A percentile compares a stretch with the other conserved stretches of the same genome.
phyloP scores from a whole-genome alignment of 208 protist species.

The Leishmania braziliensis region DNA sequence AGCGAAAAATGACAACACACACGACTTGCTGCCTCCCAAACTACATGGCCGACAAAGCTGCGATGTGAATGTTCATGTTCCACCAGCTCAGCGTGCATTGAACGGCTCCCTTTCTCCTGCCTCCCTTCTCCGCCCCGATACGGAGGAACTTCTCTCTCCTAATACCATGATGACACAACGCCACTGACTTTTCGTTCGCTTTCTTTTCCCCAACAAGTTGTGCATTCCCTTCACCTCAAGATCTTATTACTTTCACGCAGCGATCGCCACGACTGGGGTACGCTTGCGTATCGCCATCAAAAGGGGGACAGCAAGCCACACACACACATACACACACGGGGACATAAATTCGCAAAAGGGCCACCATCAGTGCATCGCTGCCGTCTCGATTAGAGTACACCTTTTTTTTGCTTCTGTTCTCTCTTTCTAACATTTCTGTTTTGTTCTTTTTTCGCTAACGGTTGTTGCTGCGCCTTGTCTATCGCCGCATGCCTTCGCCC shows the following conservation, averaged over 20 bases:
- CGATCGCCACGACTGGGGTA: neutral
- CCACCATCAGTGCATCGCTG: neutral
- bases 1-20: neutral
- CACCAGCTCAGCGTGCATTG: neutral
- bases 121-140: neutral
- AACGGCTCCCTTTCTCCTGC: neutral
- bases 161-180: neutral
- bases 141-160: neutral
- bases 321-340: neutral
- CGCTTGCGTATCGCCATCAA: neutral
- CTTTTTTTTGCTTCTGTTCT: neutral
- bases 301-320: neutral
- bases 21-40: neutral
- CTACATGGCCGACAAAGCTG: neutral
- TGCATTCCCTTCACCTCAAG: neutral
- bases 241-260: neutral
- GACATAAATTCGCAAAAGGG: neutral
- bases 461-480: neutral
- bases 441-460: neutral
- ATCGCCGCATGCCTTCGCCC: neutral
- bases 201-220: neutral
- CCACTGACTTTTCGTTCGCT: neutral
- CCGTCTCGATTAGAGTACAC: no score
- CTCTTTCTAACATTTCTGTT: neutral
- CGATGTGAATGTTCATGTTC: neutral